phyloP scores from a whole-genome alignment of 2,329 filamentous ascomycete species.

The Beauveria sp. region DNA sequence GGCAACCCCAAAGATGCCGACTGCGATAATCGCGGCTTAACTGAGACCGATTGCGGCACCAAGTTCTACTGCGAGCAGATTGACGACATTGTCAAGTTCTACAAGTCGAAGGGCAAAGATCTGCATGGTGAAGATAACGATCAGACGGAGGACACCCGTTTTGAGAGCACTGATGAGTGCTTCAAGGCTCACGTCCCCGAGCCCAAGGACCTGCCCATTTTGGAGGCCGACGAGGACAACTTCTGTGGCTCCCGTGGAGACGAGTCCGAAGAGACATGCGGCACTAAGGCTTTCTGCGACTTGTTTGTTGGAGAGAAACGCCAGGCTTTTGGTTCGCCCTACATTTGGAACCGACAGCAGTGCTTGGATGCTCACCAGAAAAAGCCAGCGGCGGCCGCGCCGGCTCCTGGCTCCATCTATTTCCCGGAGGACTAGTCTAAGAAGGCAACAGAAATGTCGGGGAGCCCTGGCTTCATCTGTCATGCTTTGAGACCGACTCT shows the following conservation, averaged over 20 bases:
- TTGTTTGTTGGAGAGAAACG: not conserved
- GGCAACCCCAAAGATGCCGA: not conserved
- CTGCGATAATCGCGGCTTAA: not conserved
- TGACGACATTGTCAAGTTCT: not conserved
- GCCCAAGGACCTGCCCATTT: not conserved
- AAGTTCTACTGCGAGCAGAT: not conserved
- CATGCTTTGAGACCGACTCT: no score
- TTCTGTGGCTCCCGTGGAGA: not conserved
- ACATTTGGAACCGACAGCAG: not conserved
- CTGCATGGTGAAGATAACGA: not conserved
- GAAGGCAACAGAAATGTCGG: not conserved
- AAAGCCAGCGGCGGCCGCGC: not conserved
- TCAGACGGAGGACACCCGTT: not conserved
- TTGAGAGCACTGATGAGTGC: not conserved
- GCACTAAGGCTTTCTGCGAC: not conserved
- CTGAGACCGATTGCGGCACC: not conserved
- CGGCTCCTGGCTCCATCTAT: not conserved
- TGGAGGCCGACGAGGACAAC: not conserved
- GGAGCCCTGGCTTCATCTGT: no score
- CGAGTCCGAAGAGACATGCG: not conserved
- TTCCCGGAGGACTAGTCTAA: not conserved
- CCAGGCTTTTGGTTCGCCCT: not conserved
- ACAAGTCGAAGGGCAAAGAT: not conserved
- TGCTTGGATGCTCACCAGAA: not conserved
- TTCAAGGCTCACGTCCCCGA: not conserved